These are phyloP conservation scores for Tinospora cordifolia DNA, from an alignment of 164 flowering plant genomes.

Conservation along the genomic window DNA sequence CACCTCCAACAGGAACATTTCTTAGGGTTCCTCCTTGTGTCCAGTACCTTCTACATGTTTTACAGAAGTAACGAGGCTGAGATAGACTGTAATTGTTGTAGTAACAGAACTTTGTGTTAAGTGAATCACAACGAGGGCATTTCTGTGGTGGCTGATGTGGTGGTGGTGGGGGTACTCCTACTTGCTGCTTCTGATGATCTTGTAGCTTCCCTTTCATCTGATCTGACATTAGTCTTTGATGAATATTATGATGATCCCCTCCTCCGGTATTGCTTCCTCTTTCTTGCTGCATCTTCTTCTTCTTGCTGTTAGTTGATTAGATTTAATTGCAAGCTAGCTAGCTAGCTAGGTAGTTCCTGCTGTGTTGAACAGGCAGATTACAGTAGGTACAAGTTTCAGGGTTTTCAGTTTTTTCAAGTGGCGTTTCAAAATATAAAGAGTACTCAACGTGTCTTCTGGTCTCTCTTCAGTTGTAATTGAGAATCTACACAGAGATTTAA, in stretches of 20 bases:
- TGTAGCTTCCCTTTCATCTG: slow-evolving; percentile 7
- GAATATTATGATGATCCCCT: not conserved
- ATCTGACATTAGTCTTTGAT: not conserved
- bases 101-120: slow-evolving; percentile 27
- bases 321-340: not conserved
- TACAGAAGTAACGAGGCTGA: slow-evolving; percentile 28
- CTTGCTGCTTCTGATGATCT: slow-evolving; percentile 20
- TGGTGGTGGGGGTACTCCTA: slow-evolving; percentile 17
- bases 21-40: slow-evolving; percentile 27
- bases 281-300: slow-evolving; percentile 10
- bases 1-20: slow-evolving; percentile 31
- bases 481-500: not conserved
- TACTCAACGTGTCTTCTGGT: not conserved
- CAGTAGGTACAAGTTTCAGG: not conserved
- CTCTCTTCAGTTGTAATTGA: not conserved
- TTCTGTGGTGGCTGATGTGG: slow-evolving; percentile 20
- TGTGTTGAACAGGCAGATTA: slow-evolving; percentile 1
- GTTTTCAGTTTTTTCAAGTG: not conserved
- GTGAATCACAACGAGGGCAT: slow-evolving; percentile 25
- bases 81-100: slow-evolving; percentile 27
- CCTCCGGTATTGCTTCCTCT: not conserved
- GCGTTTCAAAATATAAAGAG: not conserved
- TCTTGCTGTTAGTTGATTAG: not conserved
- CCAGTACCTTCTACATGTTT: slow-evolving; percentile 25
- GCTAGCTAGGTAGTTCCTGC: no score